Evolutionary conservation across 2,329 filamentous ascomycete genomes (phyloP), one percentile per base, ranked within the genome.

Genomic region (Ascochyta fabae): DNA sequence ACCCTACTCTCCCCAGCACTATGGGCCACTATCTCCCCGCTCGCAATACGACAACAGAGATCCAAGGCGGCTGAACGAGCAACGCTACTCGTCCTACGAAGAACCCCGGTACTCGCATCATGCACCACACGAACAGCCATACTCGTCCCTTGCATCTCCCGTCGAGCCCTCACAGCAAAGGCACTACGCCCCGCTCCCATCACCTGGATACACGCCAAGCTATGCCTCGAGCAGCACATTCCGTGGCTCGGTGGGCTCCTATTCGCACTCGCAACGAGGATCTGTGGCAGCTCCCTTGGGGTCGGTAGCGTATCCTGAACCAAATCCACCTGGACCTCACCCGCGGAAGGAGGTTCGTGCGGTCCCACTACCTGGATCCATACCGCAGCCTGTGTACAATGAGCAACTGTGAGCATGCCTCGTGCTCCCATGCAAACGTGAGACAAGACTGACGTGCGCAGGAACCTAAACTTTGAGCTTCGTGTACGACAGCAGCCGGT

Each of bases 401-500:
- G 71, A 75, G 56, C 70, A 73, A 64, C 62, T 75, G 73, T 75
- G 68, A 73, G 73, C 62, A 69, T 70, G 49, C 60, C 61, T 47
- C 43, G 38, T 19, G 13, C 31, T 57, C 50, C n/a, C 22, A 63
- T 58, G n/a, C 48, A 61, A 56, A 54, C 62, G 45, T 44, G 33
- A 52, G 59, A 52, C 48, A 61, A 61, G 48, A 43, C 68, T 73
- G 44, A 74, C 61, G 42, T 6, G 41, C 41, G 24, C 56, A 75
- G 73, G 39, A 72, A 75, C 53, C 64, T 75, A 36, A 74, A 76
- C 50, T 82, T 80, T 65, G 74, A 76, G 44, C 81, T 91, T 53
- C 78, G 74, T 40, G 85, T 94, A 59, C 87, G 91, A 45, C 91
- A 95, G 73, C 90, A 94, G 68, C 91, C 91, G 8, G 81, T 86